Evolutionary conservation across 108 stramenopile genomes (phyloP).

Genomic region (Schizochytrium sp.): DNA sequence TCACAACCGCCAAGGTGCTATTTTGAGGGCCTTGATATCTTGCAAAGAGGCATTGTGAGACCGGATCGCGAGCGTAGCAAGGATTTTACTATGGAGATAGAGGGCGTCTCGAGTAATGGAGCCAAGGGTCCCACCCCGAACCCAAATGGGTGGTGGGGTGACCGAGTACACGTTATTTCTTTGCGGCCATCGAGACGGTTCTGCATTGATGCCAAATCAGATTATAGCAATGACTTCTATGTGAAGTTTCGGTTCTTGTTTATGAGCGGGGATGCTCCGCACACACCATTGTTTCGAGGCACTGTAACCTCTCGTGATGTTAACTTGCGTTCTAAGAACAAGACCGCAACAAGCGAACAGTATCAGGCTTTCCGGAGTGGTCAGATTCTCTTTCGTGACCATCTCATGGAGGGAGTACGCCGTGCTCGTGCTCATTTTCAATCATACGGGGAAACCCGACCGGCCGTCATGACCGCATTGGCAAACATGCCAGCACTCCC

Average conservation of each 20-base stretch:
- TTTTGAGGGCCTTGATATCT: slow-evolving; percentile 7
- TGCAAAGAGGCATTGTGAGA: slow-evolving; percentile 5
- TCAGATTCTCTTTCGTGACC: not conserved
- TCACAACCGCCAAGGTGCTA: not conserved
- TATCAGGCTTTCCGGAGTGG: slow-evolving; percentile 25
- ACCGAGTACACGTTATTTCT: not conserved
- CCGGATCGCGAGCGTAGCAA: slow-evolving; percentile 30
- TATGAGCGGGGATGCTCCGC: not conserved
- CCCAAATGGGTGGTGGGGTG: not conserved
- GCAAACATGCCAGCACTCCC: not conserved
- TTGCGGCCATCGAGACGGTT: slow-evolving; percentile 3
- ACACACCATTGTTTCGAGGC: not conserved
- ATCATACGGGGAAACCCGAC: not conserved
- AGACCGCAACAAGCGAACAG: slow-evolving; percentile 18
- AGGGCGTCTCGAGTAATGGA: not conserved
- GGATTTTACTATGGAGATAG: slow-evolving; percentile 17
- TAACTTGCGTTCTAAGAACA: slow-evolving; percentile 32
- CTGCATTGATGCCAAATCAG: slow-evolving; percentile 29
- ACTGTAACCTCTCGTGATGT: not conserved
- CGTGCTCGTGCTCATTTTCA: not conserved
- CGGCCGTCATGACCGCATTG: not conserved
- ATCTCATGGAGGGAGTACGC: not conserved
- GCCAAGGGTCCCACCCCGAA: not conserved
- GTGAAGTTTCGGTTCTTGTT: slow-evolving; percentile 18
- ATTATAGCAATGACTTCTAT: slow-evolving; percentile 16